A percentile compares a stretch with the other conserved stretches of the same genome.
These are phyloP conservation scores for Aphanomyces euteiches DNA, from an alignment of 352 stramenopile genomes.

Conservation along the genomic window DNA sequence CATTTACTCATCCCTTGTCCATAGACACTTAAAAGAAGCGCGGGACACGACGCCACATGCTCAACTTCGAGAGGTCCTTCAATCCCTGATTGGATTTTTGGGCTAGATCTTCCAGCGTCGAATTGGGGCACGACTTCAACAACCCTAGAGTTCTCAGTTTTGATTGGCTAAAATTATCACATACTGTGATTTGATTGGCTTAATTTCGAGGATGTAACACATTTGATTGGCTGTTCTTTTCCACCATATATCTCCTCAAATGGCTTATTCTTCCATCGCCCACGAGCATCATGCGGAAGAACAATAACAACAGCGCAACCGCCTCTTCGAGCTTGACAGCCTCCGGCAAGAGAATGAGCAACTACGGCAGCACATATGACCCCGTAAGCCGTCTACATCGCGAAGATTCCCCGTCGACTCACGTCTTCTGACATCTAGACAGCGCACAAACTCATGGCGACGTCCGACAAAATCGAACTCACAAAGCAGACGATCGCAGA, in stretches of 20 bases:
- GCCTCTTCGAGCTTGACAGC: background rate
- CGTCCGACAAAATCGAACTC: slow-evolving; percentile 69
- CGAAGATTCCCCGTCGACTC: background rate
- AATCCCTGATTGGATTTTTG: no score
- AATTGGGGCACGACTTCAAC: no score
- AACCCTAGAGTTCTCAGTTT: no score
- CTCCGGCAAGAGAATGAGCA: slow-evolving; percentile 7
- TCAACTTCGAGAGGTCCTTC: background rate
- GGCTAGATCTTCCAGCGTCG: no score
- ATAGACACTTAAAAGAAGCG: background rate
- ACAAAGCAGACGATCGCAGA: slow-evolving; percentile 58
- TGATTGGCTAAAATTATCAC: background rate
- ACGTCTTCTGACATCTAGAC: slow-evolving; percentile 36
- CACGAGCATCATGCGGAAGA: background rate
- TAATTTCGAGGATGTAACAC: background rate
- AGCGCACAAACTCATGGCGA: slow-evolving; percentile 59
- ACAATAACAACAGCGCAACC: background rate
- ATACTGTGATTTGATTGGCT: slow-evolving; percentile 13
- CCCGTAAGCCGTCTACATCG: background rate
- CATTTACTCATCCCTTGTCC: no score
- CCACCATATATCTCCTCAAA: background rate
- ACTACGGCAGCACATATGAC: slow-evolving; percentile 26
- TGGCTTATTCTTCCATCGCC: slow-evolving; percentile 1
- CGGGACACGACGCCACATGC: background rate
- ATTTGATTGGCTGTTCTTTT: no score